Percentiles rank a stretch among this genome's conserved stretches.
These are phyloP conservation scores for Lachancea thermotolerans DNA, from an alignment of 805 yeast species.

Conservation along the genomic window DNA sequence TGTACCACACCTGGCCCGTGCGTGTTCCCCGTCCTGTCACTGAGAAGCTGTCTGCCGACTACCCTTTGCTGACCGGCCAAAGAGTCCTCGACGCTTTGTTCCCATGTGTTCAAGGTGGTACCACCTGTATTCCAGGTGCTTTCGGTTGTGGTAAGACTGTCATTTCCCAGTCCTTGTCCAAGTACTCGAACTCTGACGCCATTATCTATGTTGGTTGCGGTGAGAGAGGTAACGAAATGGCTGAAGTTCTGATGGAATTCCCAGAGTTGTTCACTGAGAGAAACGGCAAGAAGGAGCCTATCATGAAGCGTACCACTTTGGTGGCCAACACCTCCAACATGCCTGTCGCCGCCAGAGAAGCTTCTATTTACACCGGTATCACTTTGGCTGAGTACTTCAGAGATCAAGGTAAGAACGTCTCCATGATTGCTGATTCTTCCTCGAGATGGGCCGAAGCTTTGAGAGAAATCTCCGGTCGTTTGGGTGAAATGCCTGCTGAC, in stretches of 20 bases:
- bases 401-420: constrained; percentile 98
- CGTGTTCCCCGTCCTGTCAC: constrained; percentile 99
- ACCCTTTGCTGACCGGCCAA: constrained; percentile 96
- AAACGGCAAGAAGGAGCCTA: constrained; percentile 92
- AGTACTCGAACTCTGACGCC: constrained; percentile 94
- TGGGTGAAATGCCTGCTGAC: constrained; percentile 99
- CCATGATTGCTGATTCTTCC: constrained; percentile 99
- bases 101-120: constrained; percentile 99
- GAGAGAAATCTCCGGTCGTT: constrained; percentile 99
- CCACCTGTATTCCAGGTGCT: constrained; percentile 99
- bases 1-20: constrained; percentile 99
- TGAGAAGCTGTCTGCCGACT: constrained; percentile 85
- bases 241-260: constrained; percentile 98
- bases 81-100: constrained; percentile 95
- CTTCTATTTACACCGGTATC: constrained; percentile 98
- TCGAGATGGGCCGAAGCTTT: constrained; percentile 99
- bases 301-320: constrained; percentile 98
- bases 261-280: constrained; percentile 93
- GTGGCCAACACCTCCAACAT: constrained; percentile 98
- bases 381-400: constrained; percentile 98
- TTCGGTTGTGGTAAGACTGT: constrained; percentile 99
- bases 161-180: constrained; percentile 93
- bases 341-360: constrained; percentile 99
- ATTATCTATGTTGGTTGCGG: constrained; percentile 94
- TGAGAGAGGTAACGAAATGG: constrained; percentile 99